Percentiles rank a stretch among this genome's conserved stretches.
phyloP scores from a whole-genome alignment of 73 alveolate species.

The Halteria grandinella region DNA sequence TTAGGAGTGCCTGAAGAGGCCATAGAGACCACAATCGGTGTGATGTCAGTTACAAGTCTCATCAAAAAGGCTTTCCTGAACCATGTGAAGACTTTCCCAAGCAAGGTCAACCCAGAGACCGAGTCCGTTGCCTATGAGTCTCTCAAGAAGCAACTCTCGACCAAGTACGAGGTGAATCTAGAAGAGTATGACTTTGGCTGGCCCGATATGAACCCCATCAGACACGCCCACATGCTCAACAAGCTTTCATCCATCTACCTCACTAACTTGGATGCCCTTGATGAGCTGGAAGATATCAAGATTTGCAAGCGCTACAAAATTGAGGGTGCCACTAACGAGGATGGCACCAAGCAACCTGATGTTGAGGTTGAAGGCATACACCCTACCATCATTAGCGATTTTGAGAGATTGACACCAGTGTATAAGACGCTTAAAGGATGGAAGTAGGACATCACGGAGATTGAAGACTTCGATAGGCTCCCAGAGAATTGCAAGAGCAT shows the following conservation, averaged over 20 bases:
- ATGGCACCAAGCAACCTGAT: background rate
- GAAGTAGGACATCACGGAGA: constrained; percentile 1
- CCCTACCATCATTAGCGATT: constrained; percentile 30
- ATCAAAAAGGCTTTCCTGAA: constrained; percentile 35
- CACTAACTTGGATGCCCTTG: constrained; percentile 24
- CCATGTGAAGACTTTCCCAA: constrained; percentile 31
- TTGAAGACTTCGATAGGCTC: constrained; percentile 24
- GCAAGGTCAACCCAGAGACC: background rate
- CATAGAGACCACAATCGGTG: constrained; percentile 52
- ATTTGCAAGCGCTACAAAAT: constrained; percentile 9
- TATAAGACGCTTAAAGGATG: constrained; percentile 30
- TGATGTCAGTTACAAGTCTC: constrained; percentile 22
- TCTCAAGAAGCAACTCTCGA: background rate
- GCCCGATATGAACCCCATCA: constrained; percentile 40
- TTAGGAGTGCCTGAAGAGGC: constrained; percentile 51
- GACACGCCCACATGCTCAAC: constrained; percentile 37
- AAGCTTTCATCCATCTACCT: constrained; percentile 23
- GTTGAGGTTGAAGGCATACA: background rate
- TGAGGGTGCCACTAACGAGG: no score
- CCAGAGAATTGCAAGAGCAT: constrained; percentile 29
- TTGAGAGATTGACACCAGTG: constrained; percentile 4
- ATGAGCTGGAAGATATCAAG: constrained; percentile 32
- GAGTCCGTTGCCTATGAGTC: constrained; percentile 11
- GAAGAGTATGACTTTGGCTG: constrained; percentile 28
- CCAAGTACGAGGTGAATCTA: constrained; percentile 13